Base-by-base conservation (phyloP, 768 basidiomycete genomes). In the Tulasnella sp. region DNA sequence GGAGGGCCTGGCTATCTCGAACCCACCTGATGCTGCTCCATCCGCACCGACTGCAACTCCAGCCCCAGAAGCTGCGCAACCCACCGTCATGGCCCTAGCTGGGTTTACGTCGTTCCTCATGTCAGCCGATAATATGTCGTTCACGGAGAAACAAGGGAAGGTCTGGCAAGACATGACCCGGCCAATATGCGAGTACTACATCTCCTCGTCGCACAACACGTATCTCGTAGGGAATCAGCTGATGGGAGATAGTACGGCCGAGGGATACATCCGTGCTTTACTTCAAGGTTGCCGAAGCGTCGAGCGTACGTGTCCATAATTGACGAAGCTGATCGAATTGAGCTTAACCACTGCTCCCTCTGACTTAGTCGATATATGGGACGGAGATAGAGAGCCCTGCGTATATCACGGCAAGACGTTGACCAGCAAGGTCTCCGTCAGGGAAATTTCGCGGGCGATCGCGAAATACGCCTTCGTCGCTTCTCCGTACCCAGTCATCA, bases 251-350 rank as follows among this genome's bases (percentile, higher is more conserved):
- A 81, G 80, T 79, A 77, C 88, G 78, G 76, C 82, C 39, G 83
- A 84, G 73, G 88, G 96, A 0, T 98, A 98, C 78, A 94, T 98
- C 71, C 84, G 96, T 0, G 95, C 95, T 0, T 81, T 98, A 44
- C 83, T 97, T 47, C 91, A 91, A 66, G 87, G 92, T 40, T 96
- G 95, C 78, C 86, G 95, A n/a, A 94, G 91, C 71, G 95, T 98
- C 35, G 95, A 98, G 80, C 79, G 95, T 95, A 76, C 75, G 90
- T 85, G 1, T 12, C 5, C 1, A n/a, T 9, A 22, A 1, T 4
- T n/a, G 8, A 29, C 34, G 36, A 17, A 40, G 14, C 37, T 34
- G 39, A 22, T 65, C 16, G 2, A 37, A 5, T 65, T 1, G 7
- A 26, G 34, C 32, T 22, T 44, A 34, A 34, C 11, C n/a, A 59